Percentiles rank a stretch among this genome's conserved stretches.
Evolutionary conservation across 2,329 filamentous ascomycete genomes (phyloP).

Genomic region (Knufia fluminis): DNA sequence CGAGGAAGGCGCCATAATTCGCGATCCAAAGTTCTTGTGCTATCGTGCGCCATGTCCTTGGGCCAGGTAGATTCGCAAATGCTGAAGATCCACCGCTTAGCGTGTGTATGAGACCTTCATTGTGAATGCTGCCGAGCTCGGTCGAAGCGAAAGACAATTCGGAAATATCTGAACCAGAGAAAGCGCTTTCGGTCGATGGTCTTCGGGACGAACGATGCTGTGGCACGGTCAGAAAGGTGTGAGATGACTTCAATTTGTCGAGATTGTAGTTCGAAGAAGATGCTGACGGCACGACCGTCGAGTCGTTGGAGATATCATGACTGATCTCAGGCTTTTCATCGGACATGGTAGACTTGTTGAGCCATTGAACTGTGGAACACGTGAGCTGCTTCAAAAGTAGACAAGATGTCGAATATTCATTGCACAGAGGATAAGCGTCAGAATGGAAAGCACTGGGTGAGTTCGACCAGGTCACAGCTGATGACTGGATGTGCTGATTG

Average conservation of each 20-base stretch:
- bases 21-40: constrained; percentile 45
- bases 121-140: constrained; percentile 13
- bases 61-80: constrained; percentile 12
- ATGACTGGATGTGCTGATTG: no score
- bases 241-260: background rate
- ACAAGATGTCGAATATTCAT: no score
- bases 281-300: background rate
- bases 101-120: constrained; percentile 13
- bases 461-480: no score
- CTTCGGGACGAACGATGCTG: constrained; percentile 5
- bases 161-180: constrained; percentile 20
- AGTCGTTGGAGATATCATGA: background rate
- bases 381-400: no score
- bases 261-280: constrained; percentile 2
- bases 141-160: constrained; percentile 22
- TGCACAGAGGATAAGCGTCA: no score
- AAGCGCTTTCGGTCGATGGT: constrained; percentile 19
- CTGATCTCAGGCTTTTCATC: background rate
- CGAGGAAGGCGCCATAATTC: constrained; percentile 65
- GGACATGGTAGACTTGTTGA: no score
- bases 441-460: no score
- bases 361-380: no score
- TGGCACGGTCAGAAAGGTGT: background rate
- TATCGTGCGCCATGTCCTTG: constrained; percentile 24
- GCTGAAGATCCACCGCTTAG: constrained; percentile 9